A percentile compares a stretch with the other conserved stretches of the same genome.
These are phyloP conservation scores for Fusarium setosum DNA, from an alignment of 2,329 filamentous ascomycete genomes.

Conservation along the genomic window DNA sequence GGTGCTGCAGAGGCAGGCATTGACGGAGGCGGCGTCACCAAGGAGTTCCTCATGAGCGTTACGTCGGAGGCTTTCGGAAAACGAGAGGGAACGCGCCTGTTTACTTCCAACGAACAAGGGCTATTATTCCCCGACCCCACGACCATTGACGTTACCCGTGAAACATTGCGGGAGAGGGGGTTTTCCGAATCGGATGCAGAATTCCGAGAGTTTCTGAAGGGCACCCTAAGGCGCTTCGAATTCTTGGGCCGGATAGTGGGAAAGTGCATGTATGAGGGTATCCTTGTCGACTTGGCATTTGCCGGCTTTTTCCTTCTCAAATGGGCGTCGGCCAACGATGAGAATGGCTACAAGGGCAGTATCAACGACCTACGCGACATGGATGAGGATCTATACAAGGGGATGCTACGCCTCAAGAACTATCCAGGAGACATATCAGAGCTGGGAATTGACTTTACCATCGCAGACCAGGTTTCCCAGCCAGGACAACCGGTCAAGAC, in stretches of 20 bases:
- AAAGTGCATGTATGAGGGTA: conserved; percentile 97
- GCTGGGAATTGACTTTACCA: conserved; percentile 88
- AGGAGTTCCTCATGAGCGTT: conserved; percentile 93
- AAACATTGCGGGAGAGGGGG: conserved; percentile 64
- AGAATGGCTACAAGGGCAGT: conserved; percentile 86
- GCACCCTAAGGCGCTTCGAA: conserved; percentile 81
- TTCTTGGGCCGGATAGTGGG: conserved; percentile 94
- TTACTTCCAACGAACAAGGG: conserved; percentile 86
- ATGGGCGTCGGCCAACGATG: conserved; percentile 81
- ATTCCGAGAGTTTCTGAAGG: conserved; percentile 67
- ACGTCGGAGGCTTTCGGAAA: conserved; percentile 84
- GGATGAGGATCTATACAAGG: conserved; percentile 90
- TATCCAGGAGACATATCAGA: conserved; percentile 78
- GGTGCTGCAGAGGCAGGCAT: conserved; percentile 90
- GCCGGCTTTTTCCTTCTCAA: conserved; percentile 96
- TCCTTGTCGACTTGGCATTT: conserved; percentile 92
- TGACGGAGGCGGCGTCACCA: conserved; percentile 96
- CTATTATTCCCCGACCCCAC: conserved; percentile 89
- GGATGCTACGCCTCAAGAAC: conserved; percentile 85
- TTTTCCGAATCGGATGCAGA: conserved; percentile 64
- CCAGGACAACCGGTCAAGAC: conserved; percentile 64
- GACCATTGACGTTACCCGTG: conserved; percentile 75
- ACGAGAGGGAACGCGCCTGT: conserved; percentile 65
- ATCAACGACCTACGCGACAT: conserved; percentile 94
- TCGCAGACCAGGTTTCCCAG: conserved; percentile 74